phyloP scores from a whole-genome alignment of 1,284 basidiomycete genomes.

The Tremellales sp. region DNA sequence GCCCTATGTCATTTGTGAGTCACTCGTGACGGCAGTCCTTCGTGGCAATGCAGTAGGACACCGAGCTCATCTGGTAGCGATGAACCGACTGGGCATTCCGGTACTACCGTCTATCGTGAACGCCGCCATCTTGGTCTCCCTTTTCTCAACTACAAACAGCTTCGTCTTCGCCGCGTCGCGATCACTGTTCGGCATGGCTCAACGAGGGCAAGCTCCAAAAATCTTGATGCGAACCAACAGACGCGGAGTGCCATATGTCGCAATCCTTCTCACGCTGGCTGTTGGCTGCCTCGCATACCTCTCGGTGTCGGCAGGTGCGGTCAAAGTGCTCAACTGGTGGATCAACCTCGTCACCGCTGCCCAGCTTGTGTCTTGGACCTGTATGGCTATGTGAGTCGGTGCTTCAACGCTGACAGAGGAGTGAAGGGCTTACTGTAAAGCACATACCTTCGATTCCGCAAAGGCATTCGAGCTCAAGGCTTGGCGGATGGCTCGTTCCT shows the following conservation, averaged over 20 bases:
- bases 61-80: no score
- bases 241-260: constrained; percentile 25
- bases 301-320: constrained; percentile 16
- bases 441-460: constrained; percentile 29
- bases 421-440: not conserved
- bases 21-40: not conserved
- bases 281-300: constrained; percentile 26
- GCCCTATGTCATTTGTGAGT: constrained; percentile 30
- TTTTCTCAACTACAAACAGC: constrained; percentile 40
- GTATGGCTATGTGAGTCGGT: constrained; percentile 18
- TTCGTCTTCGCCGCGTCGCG: constrained; percentile 29
- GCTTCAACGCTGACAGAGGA: not conserved
- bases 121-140: constrained; percentile 37
- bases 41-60: no score
- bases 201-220: constrained; percentile 26
- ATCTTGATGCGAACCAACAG: constrained; percentile 28
- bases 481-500: constrained; percentile 13
- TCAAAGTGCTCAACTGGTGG: constrained; percentile 29
- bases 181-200: constrained; percentile 29
- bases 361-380: constrained; percentile 23
- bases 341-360: constrained; percentile 9
- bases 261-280: constrained; percentile 16
- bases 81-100: constrained; percentile 43
- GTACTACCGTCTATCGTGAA: constrained; percentile 43
- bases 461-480: constrained; percentile 26